Base-by-base conservation (phyloP, 805 yeast genomes). In the Cyberlindnera bimundalis region DNA sequence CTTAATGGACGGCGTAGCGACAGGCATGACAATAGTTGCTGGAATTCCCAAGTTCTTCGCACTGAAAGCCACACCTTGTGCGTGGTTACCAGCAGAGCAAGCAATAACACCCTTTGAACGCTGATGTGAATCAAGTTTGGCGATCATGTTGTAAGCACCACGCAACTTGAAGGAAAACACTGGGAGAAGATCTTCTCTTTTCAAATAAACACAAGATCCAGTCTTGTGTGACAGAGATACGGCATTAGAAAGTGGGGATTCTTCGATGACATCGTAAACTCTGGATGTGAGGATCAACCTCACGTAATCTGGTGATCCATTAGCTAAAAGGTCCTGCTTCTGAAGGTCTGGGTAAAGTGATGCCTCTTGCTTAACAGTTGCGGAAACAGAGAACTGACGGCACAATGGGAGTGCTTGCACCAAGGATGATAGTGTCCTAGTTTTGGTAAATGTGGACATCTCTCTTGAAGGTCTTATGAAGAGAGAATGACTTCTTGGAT, bases 81-180 rank as follows among this genome's bases (percentile, higher is more conserved):
- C 99, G 56, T 93, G 99, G 64, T 93, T 93, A 26, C 99, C 99
- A 4, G 99, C 99, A 23, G 97, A 88, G 57, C 98, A 93, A 0
- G 98, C 97, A 59, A 95, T 84, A 40, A 93, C 97, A 53, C 99
- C 99, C 71, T 61, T 87, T 54, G 48, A 81, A 74, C 52, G 81
- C 27, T 65, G 58, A 7, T 59, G 39, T n/a, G 76, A 65, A 39
- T 80, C 78, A 36, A 93, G 65, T 55, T 91, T 86, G 26, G 98
- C 95, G 54, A 93, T 84, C 96, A 88, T 89, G 62, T 93, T 93
- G 66, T 90, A 88, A 14, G 99, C 99, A 44, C 99, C 99, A 61
- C 99, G 81, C 45, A 93, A 72, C 66, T 93, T 93, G 76, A 93
- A 93, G 33, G 95, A 84, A 64, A 93, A 95, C 5, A 93, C 99